Percentiles rank a stretch among this genome's conserved stretches.
These are phyloP conservation scores for Primulina eburnea DNA, from an alignment of 257 asterid genomes.

Conservation along the genomic window DNA sequence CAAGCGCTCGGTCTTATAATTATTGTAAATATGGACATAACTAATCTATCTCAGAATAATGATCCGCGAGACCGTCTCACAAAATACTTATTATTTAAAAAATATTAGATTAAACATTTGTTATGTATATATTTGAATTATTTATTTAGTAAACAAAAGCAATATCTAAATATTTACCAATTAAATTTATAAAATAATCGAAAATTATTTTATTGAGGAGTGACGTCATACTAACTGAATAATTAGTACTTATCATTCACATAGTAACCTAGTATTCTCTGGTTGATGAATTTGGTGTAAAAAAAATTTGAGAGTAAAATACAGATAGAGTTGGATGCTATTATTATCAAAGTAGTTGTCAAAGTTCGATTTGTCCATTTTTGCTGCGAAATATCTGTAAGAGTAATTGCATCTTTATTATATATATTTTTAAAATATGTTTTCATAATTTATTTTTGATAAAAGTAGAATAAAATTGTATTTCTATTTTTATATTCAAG, in stretches of 20 bases:
- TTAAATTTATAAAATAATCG: neutral
- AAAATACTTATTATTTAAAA: too few relatives aligned
- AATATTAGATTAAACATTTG: too few relatives aligned
- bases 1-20: too few relatives aligned
- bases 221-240: neutral
- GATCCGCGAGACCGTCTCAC: too few relatives aligned
- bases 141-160: too few relatives aligned
- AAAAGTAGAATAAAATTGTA: neutral
- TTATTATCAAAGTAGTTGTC: conserved; percentile 46
- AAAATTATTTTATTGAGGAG: neutral
- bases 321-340: conserved; percentile 39
- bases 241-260: neutral
- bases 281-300: neutral
- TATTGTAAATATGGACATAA: too few relatives aligned
- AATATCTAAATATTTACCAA: too few relatives aligned
- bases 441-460: too few relatives aligned
- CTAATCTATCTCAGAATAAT: too few relatives aligned
- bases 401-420: neutral
- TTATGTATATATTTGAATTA: too few relatives aligned
- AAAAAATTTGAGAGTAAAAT: neutral
- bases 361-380: conserved; percentile 51
- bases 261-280: neutral
- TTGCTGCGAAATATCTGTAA: neutral
- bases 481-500: too few relatives aligned
- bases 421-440: too few relatives aligned